Percentiles rank a stretch among this genome's conserved stretches.
phyloP scores from a whole-genome alignment of 2,329 filamentous ascomycete genomes.

The Colletotrichum tropicale region DNA sequence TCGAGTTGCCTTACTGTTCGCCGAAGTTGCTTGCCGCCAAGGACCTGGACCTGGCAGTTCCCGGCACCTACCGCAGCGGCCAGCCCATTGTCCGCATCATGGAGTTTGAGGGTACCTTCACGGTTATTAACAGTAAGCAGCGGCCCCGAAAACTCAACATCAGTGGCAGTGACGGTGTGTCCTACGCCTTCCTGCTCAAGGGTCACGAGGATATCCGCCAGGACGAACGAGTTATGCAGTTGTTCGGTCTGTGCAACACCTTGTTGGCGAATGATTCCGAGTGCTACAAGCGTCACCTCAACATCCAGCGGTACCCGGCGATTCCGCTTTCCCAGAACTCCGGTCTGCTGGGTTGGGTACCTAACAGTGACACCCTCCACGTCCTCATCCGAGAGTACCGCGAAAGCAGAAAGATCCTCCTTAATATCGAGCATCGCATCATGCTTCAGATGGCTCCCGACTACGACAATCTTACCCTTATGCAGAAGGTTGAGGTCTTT shows the following conservation, averaged over 20 bases:
- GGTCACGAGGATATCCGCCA: constrained; percentile 99
- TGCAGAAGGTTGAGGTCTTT: constrained; percentile 99
- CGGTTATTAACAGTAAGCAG: constrained; percentile 96
- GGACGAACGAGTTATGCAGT: constrained; percentile 98
- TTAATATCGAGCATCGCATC: constrained; percentile 99
- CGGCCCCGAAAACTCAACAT: constrained; percentile 88
- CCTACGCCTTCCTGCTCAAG: constrained; percentile 91
- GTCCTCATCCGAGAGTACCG: constrained; percentile 97
- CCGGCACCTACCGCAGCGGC: constrained; percentile 87
- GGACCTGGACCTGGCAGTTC: constrained; percentile 91
- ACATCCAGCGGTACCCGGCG: constrained; percentile 94
- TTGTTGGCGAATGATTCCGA: constrained; percentile 92
- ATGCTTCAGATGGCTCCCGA: constrained; percentile 99
- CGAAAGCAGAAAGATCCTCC: constrained; percentile 93
- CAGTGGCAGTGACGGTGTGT: constrained; percentile 85
- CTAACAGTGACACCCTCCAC: constrained; percentile 96
- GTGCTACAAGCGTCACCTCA: constrained; percentile 95
- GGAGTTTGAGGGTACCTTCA: constrained; percentile 88
- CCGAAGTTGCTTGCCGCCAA: constrained; percentile 87
- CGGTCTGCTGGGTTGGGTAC: constrained; percentile 93
- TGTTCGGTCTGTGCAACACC: constrained; percentile 97
- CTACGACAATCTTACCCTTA: constrained; percentile 96
- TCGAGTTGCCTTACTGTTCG: constrained; percentile 96
- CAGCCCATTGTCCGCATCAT: constrained; percentile 81
- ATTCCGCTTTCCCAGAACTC: constrained; percentile 97